phyloP scores from a whole-genome alignment of 345 rosid species.

The Syzygium aqueum region DNA sequence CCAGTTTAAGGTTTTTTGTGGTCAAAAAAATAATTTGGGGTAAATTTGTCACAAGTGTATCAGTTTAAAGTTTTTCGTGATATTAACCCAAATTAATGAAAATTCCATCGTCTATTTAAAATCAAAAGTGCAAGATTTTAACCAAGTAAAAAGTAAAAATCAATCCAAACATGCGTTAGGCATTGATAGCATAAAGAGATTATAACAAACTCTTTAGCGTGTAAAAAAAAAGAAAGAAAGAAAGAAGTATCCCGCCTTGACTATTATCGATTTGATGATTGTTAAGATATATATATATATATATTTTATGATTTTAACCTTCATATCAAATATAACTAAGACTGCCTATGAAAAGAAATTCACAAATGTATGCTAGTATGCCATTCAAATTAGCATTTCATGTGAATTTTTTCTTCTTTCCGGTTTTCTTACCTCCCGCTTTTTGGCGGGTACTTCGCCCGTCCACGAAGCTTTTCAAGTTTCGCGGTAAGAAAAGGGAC shows the following conservation, averaged over 20 bases:
- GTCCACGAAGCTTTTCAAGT: neutral
- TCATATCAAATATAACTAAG: neutral
- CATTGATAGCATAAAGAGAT: neutral
- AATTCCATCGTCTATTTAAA: neutral
- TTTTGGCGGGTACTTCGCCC: neutral
- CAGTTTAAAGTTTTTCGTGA: no score
- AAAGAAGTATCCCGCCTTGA: no score
- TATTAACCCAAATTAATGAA: neutral
- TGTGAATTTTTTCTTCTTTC: neutral
- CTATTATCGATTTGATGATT: neutral
- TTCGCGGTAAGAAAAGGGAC: neutral
- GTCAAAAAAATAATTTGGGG: no score
- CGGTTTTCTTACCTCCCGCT: neutral
- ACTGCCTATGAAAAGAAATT: neutral
- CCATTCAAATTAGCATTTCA: neutral
- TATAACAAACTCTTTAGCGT: neutral
- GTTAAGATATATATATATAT: neutral
- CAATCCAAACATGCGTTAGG: neutral
- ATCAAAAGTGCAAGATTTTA: neutral
- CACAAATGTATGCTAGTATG: neutral
- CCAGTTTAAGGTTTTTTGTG: no score
- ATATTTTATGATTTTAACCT: neutral
- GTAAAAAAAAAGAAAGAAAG: neutral
- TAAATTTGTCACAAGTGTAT: no score
- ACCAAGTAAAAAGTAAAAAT: neutral